Conservation (phyloP, 2,329 filamentous ascomycete genomes). For the Clarireedia sp. region DNA sequence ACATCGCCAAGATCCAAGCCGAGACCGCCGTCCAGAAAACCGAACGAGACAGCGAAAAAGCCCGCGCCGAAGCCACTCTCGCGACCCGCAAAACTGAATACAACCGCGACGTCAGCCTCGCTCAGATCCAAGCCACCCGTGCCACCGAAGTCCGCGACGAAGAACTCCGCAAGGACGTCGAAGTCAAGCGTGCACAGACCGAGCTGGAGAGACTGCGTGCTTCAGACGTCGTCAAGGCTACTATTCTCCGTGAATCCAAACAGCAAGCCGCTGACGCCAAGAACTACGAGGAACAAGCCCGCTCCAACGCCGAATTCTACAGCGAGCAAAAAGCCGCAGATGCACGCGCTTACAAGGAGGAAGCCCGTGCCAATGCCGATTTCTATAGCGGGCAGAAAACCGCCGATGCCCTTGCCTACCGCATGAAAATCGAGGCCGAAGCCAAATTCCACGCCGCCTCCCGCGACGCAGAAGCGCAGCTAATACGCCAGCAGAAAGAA, state of each 20-base stretch:
- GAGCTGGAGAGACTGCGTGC: conserved; percentile 76
- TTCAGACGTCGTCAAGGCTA: conserved; percentile 69
- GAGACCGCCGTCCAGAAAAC: conserved; percentile 70
- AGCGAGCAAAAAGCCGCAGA: conserved; percentile 45
- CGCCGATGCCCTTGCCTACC: conserved; percentile 44
- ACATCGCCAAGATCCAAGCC: conserved; percentile 82
- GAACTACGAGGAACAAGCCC: conserved; percentile 57
- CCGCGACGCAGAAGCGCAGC: conserved; percentile 50
- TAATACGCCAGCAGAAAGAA: conserved; percentile 58
- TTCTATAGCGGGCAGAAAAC: conserved; percentile 40
- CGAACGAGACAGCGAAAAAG: conserved; percentile 74
- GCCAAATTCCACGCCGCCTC: conserved; percentile 32
- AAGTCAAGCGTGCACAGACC: conserved; percentile 68
- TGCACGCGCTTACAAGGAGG: conserved; percentile 37
- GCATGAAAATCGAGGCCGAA: conserved; percentile 36
- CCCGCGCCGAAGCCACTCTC: conserved; percentile 68
- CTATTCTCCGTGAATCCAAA: conserved; percentile 57
- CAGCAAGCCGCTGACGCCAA: conserved; percentile 60
- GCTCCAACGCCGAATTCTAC: conserved; percentile 40
- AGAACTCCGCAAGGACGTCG: conserved; percentile 70
- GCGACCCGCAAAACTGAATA: conserved; percentile 66
- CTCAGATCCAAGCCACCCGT: conserved; percentile 65
- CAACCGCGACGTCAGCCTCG: conserved; percentile 65
- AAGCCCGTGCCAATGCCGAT: conserved; percentile 3
- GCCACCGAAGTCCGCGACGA: conserved; percentile 69